A percentile compares a stretch with the other conserved stretches of the same genome.
These are phyloP conservation scores for Torulaspora quercuum DNA, from an alignment of 805 yeast species.

Conservation along the genomic window DNA sequence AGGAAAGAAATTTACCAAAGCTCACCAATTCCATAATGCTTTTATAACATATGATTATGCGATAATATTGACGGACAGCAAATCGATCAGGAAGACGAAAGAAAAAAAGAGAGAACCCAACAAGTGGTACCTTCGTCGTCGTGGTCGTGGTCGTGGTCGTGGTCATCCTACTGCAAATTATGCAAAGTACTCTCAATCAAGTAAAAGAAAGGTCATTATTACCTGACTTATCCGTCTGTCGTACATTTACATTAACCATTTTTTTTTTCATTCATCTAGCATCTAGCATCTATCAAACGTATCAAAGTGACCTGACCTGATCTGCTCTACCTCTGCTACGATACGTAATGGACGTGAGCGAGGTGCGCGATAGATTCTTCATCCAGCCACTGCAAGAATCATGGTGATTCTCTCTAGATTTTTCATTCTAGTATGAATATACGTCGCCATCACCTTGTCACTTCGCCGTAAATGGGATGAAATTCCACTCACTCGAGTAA, in stretches of 20 bases:
- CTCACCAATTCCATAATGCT: constrained; percentile 5
- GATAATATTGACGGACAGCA: constrained; percentile 9
- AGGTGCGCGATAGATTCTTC: constrained; percentile 2
- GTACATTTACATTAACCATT: constrained; percentile 1
- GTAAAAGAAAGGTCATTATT: constrained; percentile 10
- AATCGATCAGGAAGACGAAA: constrained; percentile 3
- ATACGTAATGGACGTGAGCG: constrained; percentile 1
- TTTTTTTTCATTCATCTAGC: too few relatives aligned
- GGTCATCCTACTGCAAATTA: constrained; percentile 1
- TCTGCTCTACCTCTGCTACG: not conserved
- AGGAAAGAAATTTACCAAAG: constrained; percentile 1
- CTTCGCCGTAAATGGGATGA: too few relatives aligned
- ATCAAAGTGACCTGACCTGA: constrained; percentile 8
- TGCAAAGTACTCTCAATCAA: constrained; percentile 7
- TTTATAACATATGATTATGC: constrained; percentile 7
- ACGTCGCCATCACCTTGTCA: constrained; percentile 5
- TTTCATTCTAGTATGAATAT: too few relatives aligned
- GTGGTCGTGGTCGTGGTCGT: too few relatives aligned
- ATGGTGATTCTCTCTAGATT: too few relatives aligned
- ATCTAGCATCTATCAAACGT: too few relatives aligned
- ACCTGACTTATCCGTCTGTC: constrained; percentile 2
- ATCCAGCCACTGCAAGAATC: constrained; percentile 8
- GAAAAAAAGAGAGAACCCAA: constrained; percentile 5
- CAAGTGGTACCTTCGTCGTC: too few relatives aligned
- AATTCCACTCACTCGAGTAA: too few relatives aligned